Evolutionary conservation across 106 monocot species (phyloP), one percentile per base, ranked within the genome.

Genomic region (Posidonia australis): DNA sequence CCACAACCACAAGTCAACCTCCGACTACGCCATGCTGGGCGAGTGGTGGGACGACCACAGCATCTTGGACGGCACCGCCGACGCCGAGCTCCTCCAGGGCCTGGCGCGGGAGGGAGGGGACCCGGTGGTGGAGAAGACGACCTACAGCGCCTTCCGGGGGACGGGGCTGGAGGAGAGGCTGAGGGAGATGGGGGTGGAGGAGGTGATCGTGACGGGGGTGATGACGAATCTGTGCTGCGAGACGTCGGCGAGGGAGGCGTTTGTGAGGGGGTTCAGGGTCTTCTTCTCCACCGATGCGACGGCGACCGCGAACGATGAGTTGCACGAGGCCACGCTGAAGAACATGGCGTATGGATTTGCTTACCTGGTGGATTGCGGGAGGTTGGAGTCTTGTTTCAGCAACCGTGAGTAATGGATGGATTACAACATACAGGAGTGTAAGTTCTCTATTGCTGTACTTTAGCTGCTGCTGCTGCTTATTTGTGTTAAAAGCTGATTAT

Each of bases 221-320:
- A 92, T 86, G 86, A 92, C 91, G 5, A 87, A 92, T 55, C 74
- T 86, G 42, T 92, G 91, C 71, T 92, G 91, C 65, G 91, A 86
- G 79, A 92, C 87, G 13, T 77, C 91, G 51, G 81, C 86, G 47
- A 79, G 91, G 74, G 91, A 84, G 47, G 86, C 91, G 21, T 92
- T 87, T 54, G 65, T 82, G 0, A 79, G 74, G 70, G 91, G 83
- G 44, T 92, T 86, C 69, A 49, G 91, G 77, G 86, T 92, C 18
- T 91, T 91, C 79, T 87, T 87, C 70, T 83, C 81, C 21, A 73
- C 72, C 5, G 84, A 92, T 26, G 84, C 86, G 24, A 87, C 92
- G 0, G 83, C 52, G 24, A 87, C 87, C 13, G 14, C 64, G 53
- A 77, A 44, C 56, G 24, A 14, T 32, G 92, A 87, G 9, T 57